Percentiles rank a stretch among this genome's conserved stretches.
Conservation (phyloP, 192 early-diverging fungal species). For the Mortierella alpina region DNA sequence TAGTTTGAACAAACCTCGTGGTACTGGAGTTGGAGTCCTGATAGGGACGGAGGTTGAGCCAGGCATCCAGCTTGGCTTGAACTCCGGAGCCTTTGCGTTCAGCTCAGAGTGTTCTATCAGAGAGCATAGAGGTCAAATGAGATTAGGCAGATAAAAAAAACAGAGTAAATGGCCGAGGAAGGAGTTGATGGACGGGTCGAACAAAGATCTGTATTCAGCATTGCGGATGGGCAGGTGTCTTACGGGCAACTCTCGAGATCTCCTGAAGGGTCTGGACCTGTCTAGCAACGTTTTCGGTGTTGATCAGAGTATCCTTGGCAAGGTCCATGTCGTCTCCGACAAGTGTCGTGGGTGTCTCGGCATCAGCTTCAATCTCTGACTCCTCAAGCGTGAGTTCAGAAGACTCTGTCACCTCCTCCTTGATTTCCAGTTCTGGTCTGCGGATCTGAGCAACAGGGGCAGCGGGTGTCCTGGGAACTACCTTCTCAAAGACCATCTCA, state of each 20-base stretch:
- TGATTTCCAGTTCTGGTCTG: neutral
- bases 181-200: neutral
- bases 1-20: neutral
- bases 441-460: neutral
- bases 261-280: slow-evolving; percentile 46
- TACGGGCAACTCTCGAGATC: slow-evolving; percentile 48
- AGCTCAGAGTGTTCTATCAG: slow-evolving; percentile 48
- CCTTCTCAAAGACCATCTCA: slow-evolving; percentile 10
- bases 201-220: neutral
- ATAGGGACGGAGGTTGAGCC: neutral
- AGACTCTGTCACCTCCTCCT: neutral
- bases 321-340: slow-evolving; percentile 34
- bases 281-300: neutral
- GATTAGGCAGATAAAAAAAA: neutral
- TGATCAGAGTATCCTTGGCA: slow-evolving; percentile 21
- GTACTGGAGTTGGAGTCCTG: neutral
- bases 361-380: slow-evolving; percentile 2
- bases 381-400: neutral
- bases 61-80: slow-evolving; percentile 39
- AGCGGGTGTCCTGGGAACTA: neutral
- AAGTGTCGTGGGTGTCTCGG: slow-evolving; percentile 41
- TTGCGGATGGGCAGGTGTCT: neutral
- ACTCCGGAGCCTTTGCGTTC: slow-evolving; percentile 44
- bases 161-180: neutral
- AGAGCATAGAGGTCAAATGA: neutral